Evolutionary conservation across 345 rosid species (phyloP).

Genomic region (Nephelium lappaceum): DNA sequence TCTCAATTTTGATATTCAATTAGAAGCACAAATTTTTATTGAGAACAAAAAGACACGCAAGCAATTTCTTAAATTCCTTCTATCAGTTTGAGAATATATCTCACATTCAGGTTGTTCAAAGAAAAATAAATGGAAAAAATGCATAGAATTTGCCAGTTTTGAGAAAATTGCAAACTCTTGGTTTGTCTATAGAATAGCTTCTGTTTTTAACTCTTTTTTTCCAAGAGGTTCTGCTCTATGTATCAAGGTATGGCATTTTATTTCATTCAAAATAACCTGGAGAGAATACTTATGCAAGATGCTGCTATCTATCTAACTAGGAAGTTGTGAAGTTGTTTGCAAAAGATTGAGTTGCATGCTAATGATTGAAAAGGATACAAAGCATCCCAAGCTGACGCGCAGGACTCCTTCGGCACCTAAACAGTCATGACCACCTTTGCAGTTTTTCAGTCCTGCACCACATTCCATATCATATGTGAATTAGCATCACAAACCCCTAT

Average conservation of each 20-base stretch:
- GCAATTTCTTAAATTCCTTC: not conserved
- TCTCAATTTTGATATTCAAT: not conserved
- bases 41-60: no score
- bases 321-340: not conserved
- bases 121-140: no score
- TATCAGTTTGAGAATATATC: no score
- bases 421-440: constrained; percentile 77
- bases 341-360: not conserved
- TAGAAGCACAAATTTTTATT: not conserved
- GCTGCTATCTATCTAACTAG: not conserved
- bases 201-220: no score
- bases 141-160: no score
- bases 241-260: no score
- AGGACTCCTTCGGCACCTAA: constrained; percentile 91
- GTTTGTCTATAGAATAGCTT: no score
- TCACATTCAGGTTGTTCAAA: no score
- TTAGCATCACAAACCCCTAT: constrained; percentile 10
- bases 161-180: no score
- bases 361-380: constrained; percentile 65
- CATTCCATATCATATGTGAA: constrained; percentile 15
- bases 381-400: constrained; percentile 96
- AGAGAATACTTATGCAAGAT: not conserved
- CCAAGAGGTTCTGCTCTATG: no score
- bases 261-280: no score
- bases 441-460: constrained; percentile 66